These are phyloP conservation scores for Psilocybe cyanescens DNA, from an alignment of 768 basidiomycete species.

Conservation along the genomic window DNA sequence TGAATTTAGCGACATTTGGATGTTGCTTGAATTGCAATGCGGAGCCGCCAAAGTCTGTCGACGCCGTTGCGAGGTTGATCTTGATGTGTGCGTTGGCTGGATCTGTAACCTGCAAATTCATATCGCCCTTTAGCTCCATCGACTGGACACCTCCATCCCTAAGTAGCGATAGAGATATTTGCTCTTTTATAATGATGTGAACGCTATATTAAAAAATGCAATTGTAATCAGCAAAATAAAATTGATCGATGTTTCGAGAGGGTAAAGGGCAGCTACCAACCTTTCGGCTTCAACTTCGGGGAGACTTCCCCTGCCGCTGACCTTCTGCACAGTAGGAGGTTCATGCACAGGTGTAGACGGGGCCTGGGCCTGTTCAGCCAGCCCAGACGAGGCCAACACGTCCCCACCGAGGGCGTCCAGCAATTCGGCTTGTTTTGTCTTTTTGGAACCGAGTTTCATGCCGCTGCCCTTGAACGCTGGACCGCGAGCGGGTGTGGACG, in stretches of 20 bases:
- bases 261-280: slow-evolving; percentile 39
- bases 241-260: neutral
- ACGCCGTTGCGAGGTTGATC: slow-evolving; percentile 61
- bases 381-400: slow-evolving; percentile 53
- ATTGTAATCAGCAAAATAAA: neutral
- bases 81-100: slow-evolving; percentile 71
- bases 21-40: slow-evolving; percentile 96
- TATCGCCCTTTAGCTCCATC: slow-evolving; percentile 93
- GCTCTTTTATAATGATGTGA: slow-evolving; percentile 86
- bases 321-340: slow-evolving; percentile 49
- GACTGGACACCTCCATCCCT: slow-evolving; percentile 91
- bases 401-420: slow-evolving; percentile 88
- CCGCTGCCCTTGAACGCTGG: slow-evolving; percentile 93
- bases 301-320: slow-evolving; percentile 60
- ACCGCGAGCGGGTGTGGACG: slow-evolving; percentile 54
- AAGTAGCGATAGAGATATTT: slow-evolving; percentile 76
- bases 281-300: slow-evolving; percentile 79
- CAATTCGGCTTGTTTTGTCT: slow-evolving; percentile 86
- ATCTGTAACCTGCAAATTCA: slow-evolving; percentile 89
- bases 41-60: slow-evolving; percentile 60
- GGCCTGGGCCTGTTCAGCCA: slow-evolving; percentile 52
- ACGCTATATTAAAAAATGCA: slow-evolving; percentile 52
- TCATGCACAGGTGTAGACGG: slow-evolving; percentile 37
- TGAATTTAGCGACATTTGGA: slow-evolving; percentile 90
- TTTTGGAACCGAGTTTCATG: slow-evolving; percentile 96